phyloP scores from a whole-genome alignment of 2,329 filamentous ascomycete genomes.

The Ascomycota sp. region DNA sequence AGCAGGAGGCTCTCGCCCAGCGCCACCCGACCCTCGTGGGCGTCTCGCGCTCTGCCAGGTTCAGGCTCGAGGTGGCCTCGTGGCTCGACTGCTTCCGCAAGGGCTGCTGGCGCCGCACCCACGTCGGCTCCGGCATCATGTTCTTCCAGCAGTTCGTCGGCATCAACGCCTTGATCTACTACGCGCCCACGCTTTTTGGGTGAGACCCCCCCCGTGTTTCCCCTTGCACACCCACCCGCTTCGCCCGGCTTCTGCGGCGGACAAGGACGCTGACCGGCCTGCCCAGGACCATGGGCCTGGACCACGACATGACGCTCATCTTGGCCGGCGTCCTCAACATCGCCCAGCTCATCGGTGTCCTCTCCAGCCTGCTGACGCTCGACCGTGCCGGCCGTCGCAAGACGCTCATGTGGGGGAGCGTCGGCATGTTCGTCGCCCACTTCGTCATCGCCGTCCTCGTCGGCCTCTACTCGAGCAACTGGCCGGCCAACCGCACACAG shows the following conservation, averaged over 20 bases:
- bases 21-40: conserved; percentile 15
- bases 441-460: conserved; percentile 9
- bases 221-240: no score
- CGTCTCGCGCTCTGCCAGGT: conserved; percentile 10
- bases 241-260: no score
- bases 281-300: conserved; percentile 24
- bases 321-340: conserved; percentile 13
- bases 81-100: conserved; percentile 29
- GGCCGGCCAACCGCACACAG: conserved; percentile 7
- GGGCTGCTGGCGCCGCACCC: conserved; percentile 23
- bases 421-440: conserved; percentile 9
- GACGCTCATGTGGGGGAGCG: conserved; percentile 8
- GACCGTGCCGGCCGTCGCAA: conserved; percentile 8
- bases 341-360: conserved; percentile 14
- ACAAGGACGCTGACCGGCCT: no score
- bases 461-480: conserved; percentile 6
- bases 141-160: conserved; percentile 29
- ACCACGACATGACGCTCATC: conserved; percentile 11
- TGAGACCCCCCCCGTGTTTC: no score
- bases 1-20: conserved; percentile 10
- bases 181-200: conserved; percentile 36
- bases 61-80: conserved; percentile 24
- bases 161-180: conserved; percentile 30
- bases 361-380: conserved; percentile 23
- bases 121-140: conserved; percentile 28